These are phyloP conservation scores for Linnemannia elongata DNA, from an alignment of 192 early-diverging fungal species.

Conservation along the genomic window DNA sequence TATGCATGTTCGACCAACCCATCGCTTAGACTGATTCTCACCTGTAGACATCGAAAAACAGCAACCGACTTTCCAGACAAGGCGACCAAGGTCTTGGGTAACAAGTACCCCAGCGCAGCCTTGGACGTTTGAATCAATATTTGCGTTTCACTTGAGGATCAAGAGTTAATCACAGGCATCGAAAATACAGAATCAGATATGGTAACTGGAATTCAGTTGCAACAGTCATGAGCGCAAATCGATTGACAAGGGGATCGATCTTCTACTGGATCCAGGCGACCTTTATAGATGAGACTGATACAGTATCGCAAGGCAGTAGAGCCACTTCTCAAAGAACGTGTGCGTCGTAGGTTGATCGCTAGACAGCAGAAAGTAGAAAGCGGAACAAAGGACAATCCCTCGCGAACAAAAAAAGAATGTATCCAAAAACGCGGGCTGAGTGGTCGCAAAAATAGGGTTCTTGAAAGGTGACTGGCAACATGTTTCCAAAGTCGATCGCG, in stretches of 20 bases:
- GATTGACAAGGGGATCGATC: slow-evolving; percentile 25
- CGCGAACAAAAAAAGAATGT: neutral
- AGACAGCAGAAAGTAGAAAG: neutral
- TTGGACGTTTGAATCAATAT: neutral
- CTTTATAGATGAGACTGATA: slow-evolving; percentile 36
- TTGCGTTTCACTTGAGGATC: neutral
- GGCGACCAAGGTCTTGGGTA: slow-evolving; percentile 4
- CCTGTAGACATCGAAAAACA: neutral
- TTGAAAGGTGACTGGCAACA: neutral
- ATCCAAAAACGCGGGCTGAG: too few species aligned
- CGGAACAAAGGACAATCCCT: neutral
- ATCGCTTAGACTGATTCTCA: slow-evolving; percentile 13
- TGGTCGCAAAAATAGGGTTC: too few species aligned
- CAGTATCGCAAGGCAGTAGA: slow-evolving; percentile 25
- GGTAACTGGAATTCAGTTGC: neutral
- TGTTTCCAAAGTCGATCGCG: neutral
- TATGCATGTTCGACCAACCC: slow-evolving; percentile 40
- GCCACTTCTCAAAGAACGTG: slow-evolving; percentile 40
- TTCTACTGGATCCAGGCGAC: slow-evolving; percentile 26
- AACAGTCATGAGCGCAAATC: slow-evolving; percentile 31
- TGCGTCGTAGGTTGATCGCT: slow-evolving; percentile 10
- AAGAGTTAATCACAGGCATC: neutral
- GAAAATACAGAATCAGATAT: neutral
- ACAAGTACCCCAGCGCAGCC: slow-evolving; percentile 7
- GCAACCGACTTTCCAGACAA: slow-evolving; percentile 29